phyloP scores from a whole-genome alignment of 169 alveolate species.

The Plasmodium gallinaceum region DNA sequence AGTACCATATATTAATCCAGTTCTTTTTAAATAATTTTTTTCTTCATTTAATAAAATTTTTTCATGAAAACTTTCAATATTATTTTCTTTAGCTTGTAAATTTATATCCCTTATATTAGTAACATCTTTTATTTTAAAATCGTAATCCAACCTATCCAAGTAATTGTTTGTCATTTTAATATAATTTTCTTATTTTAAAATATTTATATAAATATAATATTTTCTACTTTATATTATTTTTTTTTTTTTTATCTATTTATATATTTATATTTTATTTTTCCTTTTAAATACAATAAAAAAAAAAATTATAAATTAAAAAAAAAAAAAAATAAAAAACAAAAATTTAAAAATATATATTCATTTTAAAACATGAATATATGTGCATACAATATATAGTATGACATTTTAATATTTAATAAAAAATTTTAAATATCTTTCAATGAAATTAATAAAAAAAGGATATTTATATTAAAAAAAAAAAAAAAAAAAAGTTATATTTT shows the following conservation, averaged over 20 bases:
- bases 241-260: background rate
- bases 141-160: constrained; percentile 38
- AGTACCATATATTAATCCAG: constrained; percentile 72
- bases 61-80: constrained; percentile 50
- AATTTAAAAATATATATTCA: too few species aligned
- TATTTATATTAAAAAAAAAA: too few species aligned
- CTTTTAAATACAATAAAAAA: background rate
- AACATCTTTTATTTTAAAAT: constrained; percentile 69
- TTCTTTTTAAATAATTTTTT: constrained; percentile 71
- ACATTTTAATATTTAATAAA: too few species aligned
- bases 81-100: constrained; percentile 64
- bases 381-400: too few species aligned
- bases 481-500: too few species aligned
- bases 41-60: constrained; percentile 73
- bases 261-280: background rate
- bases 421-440: too few species aligned
- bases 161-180: constrained; percentile 33
- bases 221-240: background rate
- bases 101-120: constrained; percentile 55
- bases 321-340: background rate
- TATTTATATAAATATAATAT: background rate
- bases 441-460: too few species aligned
- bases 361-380: too few species aligned
- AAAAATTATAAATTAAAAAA: background rate
- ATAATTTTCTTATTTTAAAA: background rate